Evolutionary conservation across 129 eudicot genomes (phyloP), one percentile per base, ranked within the genome.

Genomic region (Tagetes erecta): DNA sequence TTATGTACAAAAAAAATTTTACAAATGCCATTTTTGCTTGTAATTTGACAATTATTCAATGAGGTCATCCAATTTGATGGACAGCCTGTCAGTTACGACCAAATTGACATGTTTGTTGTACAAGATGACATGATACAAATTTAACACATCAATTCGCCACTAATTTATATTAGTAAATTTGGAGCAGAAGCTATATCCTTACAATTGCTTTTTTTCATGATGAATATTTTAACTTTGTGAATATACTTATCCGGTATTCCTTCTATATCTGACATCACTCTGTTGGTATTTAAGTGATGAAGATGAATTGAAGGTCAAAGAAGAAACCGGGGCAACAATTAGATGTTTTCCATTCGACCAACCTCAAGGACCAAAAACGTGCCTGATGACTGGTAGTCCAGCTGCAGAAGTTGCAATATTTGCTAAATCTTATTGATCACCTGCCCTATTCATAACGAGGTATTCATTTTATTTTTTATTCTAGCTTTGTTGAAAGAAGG

Each of bases 371-470:
- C 52, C 75, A 20, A 87, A 84, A 41, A 86, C 65, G 60, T 94
- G 98, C 81, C 82, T 88, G 79, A 86, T 90, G 93, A 94, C 89
- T 3, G 96, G 98, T 50, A 79, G 64, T 58, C 81, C 89, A 49
- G 96, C 97, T 6, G 89, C 84, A 6, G 98, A 94, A 85, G 97
- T 94, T 63, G 96, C 97, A 36, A 90, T 88, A 64, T 93, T 94
- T 63, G 98, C 98, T 53, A 94, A 94, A 84, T 94, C 97, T 41
- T 94, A 90, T 75, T 90, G 81, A 81, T 72, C 72, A 14, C 51
- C 14, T n/a, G 0, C 13, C 34, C 65, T 75, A 49, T 49, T 49
- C n/a, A 65, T 53, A 51, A 41, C 10, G 67, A 71, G 82, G 82
- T 78, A 30, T 31, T 40, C 53, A 64, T 50, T 63, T 40, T 46